Evolutionary conservation across 495 filamentous ascomycete species (phyloP).

Genomic region (Podospora sp.): DNA sequence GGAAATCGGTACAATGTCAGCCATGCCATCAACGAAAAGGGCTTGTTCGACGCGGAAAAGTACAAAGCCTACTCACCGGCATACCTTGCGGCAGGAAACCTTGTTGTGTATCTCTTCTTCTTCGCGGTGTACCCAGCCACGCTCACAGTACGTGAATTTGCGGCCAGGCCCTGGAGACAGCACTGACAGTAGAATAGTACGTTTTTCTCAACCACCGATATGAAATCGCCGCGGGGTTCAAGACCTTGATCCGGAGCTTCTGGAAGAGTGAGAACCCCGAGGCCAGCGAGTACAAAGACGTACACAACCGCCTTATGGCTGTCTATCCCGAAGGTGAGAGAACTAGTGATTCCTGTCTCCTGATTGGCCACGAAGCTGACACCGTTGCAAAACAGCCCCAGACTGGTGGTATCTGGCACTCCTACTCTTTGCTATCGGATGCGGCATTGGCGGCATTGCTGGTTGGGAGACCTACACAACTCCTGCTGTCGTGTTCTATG

Average conservation of each 20-base stretch:
- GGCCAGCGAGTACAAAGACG: constrained; percentile 33
- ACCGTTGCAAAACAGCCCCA: constrained; percentile 26
- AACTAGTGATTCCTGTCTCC: too few relatives aligned
- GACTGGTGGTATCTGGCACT: constrained; percentile 43
- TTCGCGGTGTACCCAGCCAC: constrained; percentile 45
- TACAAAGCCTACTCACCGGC: constrained; percentile 44
- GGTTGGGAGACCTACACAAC: constrained; percentile 42
- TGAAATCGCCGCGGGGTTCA: constrained; percentile 39
- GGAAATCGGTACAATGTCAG: constrained; percentile 38
- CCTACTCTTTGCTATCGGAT: constrained; percentile 33
- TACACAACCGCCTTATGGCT: constrained; percentile 44
- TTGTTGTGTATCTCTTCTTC: constrained; percentile 40
- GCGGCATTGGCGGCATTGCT: constrained; percentile 37
- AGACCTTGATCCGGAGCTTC: constrained; percentile 35
- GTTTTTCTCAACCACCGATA: constrained; percentile 42
- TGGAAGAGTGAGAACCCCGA: constrained; percentile 26
- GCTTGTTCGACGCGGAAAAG: constrained; percentile 37
- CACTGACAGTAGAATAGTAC: constrained; percentile 22
- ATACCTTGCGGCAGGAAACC: constrained; percentile 37
- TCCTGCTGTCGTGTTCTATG: constrained; percentile 42
- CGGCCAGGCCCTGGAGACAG: too few relatives aligned
- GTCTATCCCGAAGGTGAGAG: constrained; percentile 36
- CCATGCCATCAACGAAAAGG: constrained; percentile 32
- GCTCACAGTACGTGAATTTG: constrained; percentile 21
- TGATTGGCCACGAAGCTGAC: not conserved